Conservation (phyloP, 2,329 filamentous ascomycete species). For the Curvularia hawaiiensis region DNA sequence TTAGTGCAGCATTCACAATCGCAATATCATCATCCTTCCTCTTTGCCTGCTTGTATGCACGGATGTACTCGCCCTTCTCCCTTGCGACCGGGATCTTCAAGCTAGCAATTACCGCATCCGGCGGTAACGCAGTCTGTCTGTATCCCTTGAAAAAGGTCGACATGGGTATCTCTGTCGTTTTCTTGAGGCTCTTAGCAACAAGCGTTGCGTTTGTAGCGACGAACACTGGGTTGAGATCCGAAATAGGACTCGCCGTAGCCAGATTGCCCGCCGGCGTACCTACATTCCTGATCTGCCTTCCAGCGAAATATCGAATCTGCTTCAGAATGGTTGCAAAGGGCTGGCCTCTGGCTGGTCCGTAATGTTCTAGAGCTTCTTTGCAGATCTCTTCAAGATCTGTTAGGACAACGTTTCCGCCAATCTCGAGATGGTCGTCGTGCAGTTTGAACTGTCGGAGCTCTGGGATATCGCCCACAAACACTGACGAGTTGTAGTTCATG, state of each 20-base stretch:
- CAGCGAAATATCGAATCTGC: conserved; percentile 93
- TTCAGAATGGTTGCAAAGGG: conserved; percentile 91
- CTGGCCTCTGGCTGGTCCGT: conserved; percentile 73
- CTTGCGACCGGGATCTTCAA: conserved; percentile 82
- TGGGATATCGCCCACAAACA: conserved; percentile 91
- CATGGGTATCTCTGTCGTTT: conserved; percentile 88
- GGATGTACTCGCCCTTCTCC: conserved; percentile 79
- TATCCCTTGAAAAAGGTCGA: conserved; percentile 92
- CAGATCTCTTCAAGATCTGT: conserved; percentile 91
- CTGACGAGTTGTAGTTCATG: conserved; percentile 84
- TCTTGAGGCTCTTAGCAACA: conserved; percentile 75
- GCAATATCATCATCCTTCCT: conserved; percentile 98
- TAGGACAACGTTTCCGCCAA: conserved; percentile 90
- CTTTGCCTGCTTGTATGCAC: conserved; percentile 95
- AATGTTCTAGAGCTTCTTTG: conserved; percentile 76
- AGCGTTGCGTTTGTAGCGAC: conserved; percentile 84
- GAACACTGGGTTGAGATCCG: conserved; percentile 92
- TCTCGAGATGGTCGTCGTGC: conserved; percentile 80
- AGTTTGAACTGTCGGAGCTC: conserved; percentile 85
- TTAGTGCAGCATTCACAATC: conserved; percentile 88
- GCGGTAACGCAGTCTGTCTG: conserved; percentile 77
- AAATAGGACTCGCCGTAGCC: conserved; percentile 93
- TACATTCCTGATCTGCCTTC: conserved; percentile 95
- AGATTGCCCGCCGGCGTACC: conserved; percentile 94
- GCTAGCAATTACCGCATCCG: conserved; percentile 82